phyloP scores from a whole-genome alignment of 2,329 filamentous ascomycete species.

The Fusarium sp. region DNA sequence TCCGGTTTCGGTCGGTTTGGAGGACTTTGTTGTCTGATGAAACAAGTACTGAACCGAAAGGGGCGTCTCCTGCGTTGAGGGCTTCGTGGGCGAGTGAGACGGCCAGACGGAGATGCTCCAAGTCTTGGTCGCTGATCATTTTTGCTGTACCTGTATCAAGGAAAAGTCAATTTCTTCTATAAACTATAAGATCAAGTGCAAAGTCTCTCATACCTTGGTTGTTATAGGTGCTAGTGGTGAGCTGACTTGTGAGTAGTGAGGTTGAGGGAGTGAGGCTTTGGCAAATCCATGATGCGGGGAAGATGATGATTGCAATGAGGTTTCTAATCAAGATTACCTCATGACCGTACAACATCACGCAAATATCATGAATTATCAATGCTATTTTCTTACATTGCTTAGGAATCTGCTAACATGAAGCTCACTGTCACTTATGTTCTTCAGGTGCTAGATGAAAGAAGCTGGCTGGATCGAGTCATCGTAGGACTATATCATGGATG shows the following conservation, averaged over 20 bases:
- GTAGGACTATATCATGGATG: not conserved
- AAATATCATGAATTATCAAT: not conserved
- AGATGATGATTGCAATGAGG: not conserved
- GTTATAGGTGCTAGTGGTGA: not conserved
- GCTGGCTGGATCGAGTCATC: not conserved
- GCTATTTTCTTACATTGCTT: not conserved
- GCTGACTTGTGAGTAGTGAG: not conserved
- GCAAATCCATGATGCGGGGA: constrained; percentile 27
- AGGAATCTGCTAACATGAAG: not conserved
- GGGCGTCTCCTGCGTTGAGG: constrained; percentile 47
- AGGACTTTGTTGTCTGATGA: constrained; percentile 38
- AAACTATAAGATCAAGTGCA: not conserved
- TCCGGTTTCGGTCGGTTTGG: constrained; percentile 47
- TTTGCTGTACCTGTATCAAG: not conserved
- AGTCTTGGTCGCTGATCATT: constrained; percentile 25
- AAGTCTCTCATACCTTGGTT: not conserved
- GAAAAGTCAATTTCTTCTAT: not conserved
- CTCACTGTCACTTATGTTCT: not conserved
- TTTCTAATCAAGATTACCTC: not conserved
- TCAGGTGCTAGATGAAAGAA: not conserved
- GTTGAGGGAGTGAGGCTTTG: not conserved
- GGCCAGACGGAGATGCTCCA: constrained; percentile 24
- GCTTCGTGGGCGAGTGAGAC: constrained; percentile 48
- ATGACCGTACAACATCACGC: not conserved
- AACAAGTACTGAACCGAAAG: constrained; percentile 50